Evolutionary conservation across 2,329 filamentous ascomycete species (phyloP), one percentile per base, ranked within the genome.

Genomic region (Colletotrichum musicola): DNA sequence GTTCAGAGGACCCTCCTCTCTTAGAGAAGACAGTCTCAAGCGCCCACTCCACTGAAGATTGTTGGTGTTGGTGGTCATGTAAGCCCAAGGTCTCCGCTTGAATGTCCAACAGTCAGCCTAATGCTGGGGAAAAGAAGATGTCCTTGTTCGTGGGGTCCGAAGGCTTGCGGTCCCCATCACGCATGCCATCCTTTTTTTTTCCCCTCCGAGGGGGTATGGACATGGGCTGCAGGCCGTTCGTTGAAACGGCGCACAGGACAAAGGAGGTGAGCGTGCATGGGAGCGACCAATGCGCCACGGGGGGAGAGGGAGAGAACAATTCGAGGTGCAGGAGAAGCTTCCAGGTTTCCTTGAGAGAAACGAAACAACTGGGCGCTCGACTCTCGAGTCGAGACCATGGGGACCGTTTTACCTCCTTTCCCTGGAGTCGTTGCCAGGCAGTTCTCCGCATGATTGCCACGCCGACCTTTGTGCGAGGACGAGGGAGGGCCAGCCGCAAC

Each of bases 221-320:
- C 25, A 16, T 54, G 4, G 50, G 50, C 46, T 59, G 56, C 62
- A 60, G 51, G 30, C 38, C 47, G 16, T 54, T 61, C 47, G 16
- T 54, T 61, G 62, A 65, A 65, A 61, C 62, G 47, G 49, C 22
- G 55, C 55, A 47, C n/a, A 9, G 56, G 40, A 53, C 40, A 25
- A 54, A 55, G 30, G 49, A 55, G 13, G 18, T 47, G 53, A 40
- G 7, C 7, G 30, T 35, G 30, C 30, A 35, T 25, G 44, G 27
- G 61, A 47, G 60, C 35, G 44, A 56, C n/a, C 62, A 58, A 22
- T 64, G 54, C 62, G 38, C 25, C 13, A 13, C 7, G 35, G 51
- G 40, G 13, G 16, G 18, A 22, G 4, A 7, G 10, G 54, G 53
- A 53, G 22, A 20, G 40, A 35, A 35, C 30, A 35, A 50, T 55